These are phyloP conservation scores for Cytauxzoon felis DNA, from an alignment of 169 alveolate species.

Conservation along the genomic window DNA sequence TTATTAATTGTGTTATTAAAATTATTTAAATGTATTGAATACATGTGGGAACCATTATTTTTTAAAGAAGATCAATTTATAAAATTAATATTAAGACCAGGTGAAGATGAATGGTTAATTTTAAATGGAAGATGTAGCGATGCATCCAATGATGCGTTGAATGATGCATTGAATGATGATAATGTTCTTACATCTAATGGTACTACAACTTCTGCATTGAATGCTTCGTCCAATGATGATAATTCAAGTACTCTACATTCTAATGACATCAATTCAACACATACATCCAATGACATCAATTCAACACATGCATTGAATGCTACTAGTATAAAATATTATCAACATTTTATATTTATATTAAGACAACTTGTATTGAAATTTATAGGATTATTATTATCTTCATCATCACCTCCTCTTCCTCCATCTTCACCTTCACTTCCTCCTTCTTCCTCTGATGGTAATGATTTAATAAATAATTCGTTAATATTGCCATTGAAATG, in stretches of 20 bases:
- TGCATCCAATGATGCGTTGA: no score
- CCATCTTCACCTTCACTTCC: constrained; percentile 6
- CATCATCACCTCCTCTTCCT: not conserved
- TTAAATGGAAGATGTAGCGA: no score
- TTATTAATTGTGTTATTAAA: constrained; percentile 7
- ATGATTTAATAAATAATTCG: constrained; percentile 6
- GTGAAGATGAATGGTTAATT: constrained; percentile 61
- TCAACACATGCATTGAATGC: no score
- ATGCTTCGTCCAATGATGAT: no score
- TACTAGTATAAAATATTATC: no score
- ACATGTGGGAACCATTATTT: constrained; percentile 45
- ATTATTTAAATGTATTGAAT: constrained; percentile 17
- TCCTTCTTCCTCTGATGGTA: not conserved
- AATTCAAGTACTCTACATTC: no score
- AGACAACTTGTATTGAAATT: constrained; percentile 50
- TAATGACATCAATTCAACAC: no score
- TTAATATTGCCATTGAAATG: constrained; percentile 45
- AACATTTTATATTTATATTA: constrained; percentile 35
- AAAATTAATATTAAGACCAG: constrained; percentile 60
- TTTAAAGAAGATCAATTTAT: constrained; percentile 17
- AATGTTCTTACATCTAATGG: no score
- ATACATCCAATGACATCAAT: no score
- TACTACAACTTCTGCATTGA: no score
- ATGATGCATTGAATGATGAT: no score
- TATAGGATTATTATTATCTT: constrained; percentile 24